Percentiles rank a stretch among this genome's conserved stretches.
These are phyloP conservation scores for Pestalotiopsis sp. DNA, from an alignment of 2,329 filamentous ascomycete genomes.

Conservation along the genomic window DNA sequence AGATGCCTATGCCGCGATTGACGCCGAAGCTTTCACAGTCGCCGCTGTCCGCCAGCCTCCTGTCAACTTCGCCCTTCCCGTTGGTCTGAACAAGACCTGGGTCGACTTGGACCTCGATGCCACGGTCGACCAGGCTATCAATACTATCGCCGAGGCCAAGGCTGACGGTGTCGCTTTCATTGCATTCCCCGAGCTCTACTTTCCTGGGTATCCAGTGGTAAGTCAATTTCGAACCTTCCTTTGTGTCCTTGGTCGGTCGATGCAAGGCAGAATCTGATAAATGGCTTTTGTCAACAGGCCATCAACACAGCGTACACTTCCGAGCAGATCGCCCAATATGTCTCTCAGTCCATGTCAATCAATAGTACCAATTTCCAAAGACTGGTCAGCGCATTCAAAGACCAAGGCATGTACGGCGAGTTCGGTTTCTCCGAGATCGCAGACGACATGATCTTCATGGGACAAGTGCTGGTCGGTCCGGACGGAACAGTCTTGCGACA, in stretches of 20 bases:
- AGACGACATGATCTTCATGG: constrained; percentile 3
- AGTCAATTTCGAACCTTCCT: background rate
- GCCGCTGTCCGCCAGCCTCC: background rate
- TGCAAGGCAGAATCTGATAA: background rate
- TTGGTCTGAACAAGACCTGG: constrained; percentile 3
- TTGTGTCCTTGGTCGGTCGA: background rate
- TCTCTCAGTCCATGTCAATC: background rate
- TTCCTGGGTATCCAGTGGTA: background rate
- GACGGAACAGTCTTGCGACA: background rate
- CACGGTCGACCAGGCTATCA: background rate
- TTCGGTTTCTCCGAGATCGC: background rate
- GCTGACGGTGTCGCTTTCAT: background rate
- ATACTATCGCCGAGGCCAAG: background rate
- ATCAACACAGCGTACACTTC: background rate
- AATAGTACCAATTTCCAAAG: background rate
- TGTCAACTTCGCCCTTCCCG: constrained; percentile 1
- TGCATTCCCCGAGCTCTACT: background rate
- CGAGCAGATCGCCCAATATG: background rate
- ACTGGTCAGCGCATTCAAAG: background rate
- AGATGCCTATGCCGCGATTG: background rate
- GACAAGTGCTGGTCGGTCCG: background rate
- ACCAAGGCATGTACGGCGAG: background rate
- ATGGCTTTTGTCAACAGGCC: background rate
- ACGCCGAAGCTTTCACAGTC: background rate
- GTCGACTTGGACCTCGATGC: background rate